Conservation (phyloP, 768 basidiomycete genomes). For the Termitomyces sp. region DNA sequence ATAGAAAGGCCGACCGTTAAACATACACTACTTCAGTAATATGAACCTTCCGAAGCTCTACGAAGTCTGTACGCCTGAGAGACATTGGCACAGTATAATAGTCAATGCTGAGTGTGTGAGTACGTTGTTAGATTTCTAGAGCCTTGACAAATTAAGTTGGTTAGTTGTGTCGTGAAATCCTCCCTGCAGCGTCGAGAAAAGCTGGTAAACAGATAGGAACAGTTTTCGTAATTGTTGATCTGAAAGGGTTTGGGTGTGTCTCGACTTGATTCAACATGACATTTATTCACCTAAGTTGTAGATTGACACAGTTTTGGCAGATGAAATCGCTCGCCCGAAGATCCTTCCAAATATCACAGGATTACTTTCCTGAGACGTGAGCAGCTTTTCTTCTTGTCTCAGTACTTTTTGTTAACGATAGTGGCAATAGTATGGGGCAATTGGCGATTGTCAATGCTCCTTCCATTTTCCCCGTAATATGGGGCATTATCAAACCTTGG, state of each 20-base stretch:
- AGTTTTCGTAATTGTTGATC: slow-evolving; percentile 61
- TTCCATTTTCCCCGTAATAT: slow-evolving; percentile 66
- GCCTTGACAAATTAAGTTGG: background rate
- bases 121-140: background rate
- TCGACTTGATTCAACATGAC: background rate
- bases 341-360: slow-evolving; percentile 72
- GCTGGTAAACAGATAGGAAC: slow-evolving; percentile 46
- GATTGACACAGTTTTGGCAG: slow-evolving; percentile 70
- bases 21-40: slow-evolving; percentile 58
- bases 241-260: slow-evolving; percentile 66
- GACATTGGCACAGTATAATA: slow-evolving; percentile 57
- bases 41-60: slow-evolving; percentile 56
- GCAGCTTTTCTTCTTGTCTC: slow-evolving; percentile 9
- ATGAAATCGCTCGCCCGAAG: slow-evolving; percentile 57
- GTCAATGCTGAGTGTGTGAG: slow-evolving; percentile 57
- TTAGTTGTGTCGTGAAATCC: slow-evolving; percentile 54
- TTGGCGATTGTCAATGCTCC: slow-evolving; percentile 70
- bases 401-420: background rate
- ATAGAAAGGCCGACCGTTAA: slow-evolving; percentile 67
- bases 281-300: slow-evolving; percentile 18
- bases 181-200: slow-evolving; percentile 58
- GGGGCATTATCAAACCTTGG: slow-evolving; percentile 67
- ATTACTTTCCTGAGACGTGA: slow-evolving; percentile 75
- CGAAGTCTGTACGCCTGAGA: slow-evolving; percentile 50
- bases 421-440: slow-evolving; percentile 56